These are phyloP conservation scores for Aspergillus indologenus DNA, from an alignment of 495 filamentous ascomycete genomes.

Conservation along the genomic window DNA sequence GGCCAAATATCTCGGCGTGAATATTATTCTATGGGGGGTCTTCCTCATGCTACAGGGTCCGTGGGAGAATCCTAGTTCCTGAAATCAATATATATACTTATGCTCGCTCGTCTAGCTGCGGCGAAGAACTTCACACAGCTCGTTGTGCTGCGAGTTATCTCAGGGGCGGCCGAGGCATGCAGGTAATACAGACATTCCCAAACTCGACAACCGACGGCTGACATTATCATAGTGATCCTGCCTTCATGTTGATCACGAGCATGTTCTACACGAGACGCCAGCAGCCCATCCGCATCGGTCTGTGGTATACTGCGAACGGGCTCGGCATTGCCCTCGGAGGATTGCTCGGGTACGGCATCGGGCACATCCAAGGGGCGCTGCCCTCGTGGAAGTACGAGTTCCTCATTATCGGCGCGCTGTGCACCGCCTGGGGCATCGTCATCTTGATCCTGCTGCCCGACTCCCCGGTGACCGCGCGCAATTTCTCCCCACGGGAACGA, in stretches of 20 bases:
- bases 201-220: no score
- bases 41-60: conserved; percentile 31
- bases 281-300: conserved; percentile 52
- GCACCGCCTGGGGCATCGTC: conserved; percentile 35
- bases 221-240: conserved; percentile 34
- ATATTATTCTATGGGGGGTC: conserved; percentile 50
- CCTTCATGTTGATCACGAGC: conserved; percentile 29
- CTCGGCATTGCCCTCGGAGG: conserved; percentile 48
- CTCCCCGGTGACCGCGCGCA: conserved; percentile 42
- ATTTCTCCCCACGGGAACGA: conserved; percentile 41
- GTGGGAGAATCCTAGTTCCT: neutral
- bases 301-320: conserved; percentile 54
- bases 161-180: conserved; percentile 52
- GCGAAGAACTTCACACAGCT: conserved; percentile 48
- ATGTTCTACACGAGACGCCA: conserved; percentile 46
- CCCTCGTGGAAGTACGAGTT: conserved; percentile 36
- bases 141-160: conserved; percentile 47
- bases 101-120: conserved; percentile 36
- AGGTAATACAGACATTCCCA: conserved; percentile 18
- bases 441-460: conserved; percentile 47
- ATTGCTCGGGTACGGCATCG: conserved; percentile 43
- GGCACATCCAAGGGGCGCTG: conserved; percentile 30
- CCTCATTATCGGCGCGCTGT: conserved; percentile 32
- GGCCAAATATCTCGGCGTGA: conserved; percentile 46
- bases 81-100: conserved; percentile 15